A percentile compares a stretch with the other conserved stretches of the same genome.
These are phyloP conservation scores for Globisporangium cystogenes DNA, from an alignment of 352 stramenopile genomes.

Conservation along the genomic window DNA sequence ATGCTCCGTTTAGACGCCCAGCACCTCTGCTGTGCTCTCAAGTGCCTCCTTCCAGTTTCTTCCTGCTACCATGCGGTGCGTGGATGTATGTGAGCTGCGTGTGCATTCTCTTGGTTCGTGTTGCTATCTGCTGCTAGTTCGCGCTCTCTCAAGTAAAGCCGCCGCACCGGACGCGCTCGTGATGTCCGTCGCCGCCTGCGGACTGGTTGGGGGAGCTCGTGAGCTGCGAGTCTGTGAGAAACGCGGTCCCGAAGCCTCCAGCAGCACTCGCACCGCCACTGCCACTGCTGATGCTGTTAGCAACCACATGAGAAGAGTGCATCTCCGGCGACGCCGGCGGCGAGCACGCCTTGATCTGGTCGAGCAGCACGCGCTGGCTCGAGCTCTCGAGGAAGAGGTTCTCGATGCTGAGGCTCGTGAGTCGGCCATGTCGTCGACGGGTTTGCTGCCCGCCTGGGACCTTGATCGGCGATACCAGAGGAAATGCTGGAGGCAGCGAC, in stretches of 20 bases:
- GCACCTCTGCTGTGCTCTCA: neutral
- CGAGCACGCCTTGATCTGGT: slow-evolving; percentile 46
- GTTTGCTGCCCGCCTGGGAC: neutral
- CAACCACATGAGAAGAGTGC: slow-evolving; percentile 1
- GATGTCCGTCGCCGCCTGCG: neutral
- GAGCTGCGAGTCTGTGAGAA: neutral
- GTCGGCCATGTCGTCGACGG: neutral
- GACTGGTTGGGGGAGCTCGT: neutral
- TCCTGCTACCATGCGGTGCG: no score
- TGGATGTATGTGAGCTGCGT: no score
- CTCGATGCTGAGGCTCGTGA: slow-evolving; percentile 25
- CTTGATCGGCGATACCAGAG: slow-evolving; percentile 42
- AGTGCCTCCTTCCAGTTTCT: neutral
- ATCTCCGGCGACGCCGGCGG: slow-evolving; percentile 9
- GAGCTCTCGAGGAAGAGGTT: slow-evolving; percentile 42
- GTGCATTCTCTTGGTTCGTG: no score
- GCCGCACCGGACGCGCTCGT: slow-evolving; percentile 4
- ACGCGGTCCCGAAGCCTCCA: neutral
- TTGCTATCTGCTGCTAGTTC: no score
- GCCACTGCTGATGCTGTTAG: neutral
- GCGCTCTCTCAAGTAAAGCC: slow-evolving; percentile 1
- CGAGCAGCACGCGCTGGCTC: slow-evolving; percentile 36
- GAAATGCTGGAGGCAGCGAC: slow-evolving; percentile 17
- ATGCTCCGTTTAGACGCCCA: neutral
- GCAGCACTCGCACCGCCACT: neutral